Conservation (phyloP, 2,329 filamentous ascomycete genomes). For the Calonectria montana region DNA sequence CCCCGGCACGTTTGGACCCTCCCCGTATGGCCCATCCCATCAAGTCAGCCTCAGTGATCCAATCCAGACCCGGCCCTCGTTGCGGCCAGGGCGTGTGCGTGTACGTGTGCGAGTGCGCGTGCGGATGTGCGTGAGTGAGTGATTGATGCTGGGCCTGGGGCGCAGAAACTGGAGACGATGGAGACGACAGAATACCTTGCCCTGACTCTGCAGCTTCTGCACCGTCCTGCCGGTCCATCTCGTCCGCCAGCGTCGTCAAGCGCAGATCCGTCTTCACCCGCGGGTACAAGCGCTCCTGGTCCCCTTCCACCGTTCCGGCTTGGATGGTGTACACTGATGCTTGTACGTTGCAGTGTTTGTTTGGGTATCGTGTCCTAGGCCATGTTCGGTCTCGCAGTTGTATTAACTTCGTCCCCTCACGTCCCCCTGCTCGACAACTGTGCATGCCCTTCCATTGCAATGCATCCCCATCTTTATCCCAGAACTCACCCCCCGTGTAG, state of each 20-base stretch:
- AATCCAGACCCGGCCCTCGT: slow-evolving; percentile 9
- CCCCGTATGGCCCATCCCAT: slow-evolving; percentile 5
- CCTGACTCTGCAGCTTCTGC: background rate
- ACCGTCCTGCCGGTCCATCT: slow-evolving; percentile 1
- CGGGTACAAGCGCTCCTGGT: background rate
- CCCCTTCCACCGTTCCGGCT: background rate
- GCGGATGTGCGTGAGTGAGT: background rate
- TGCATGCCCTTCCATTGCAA: slow-evolving; percentile 13
- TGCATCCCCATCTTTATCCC: slow-evolving; percentile 8
- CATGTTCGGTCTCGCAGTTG: slow-evolving; percentile 12
- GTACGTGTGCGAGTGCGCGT: background rate
- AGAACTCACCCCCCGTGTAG: slow-evolving; percentile 15
- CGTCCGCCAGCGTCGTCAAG: slow-evolving; percentile 20
- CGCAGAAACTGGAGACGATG: slow-evolving; percentile 10
- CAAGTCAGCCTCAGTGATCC: slow-evolving; percentile 14
- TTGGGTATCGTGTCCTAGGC: slow-evolving; percentile 13
- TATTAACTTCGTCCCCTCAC: slow-evolving; percentile 17
- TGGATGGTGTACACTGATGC: background rate
- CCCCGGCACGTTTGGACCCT: slow-evolving; percentile 16
- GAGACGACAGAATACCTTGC: background rate
- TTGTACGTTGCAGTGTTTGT: slow-evolving; percentile 2
- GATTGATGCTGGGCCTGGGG: slow-evolving; percentile 4
- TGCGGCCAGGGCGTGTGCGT: background rate
- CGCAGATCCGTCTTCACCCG: slow-evolving; percentile 30
- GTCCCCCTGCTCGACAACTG: background rate